Evolutionary conservation across 192 early-diverging fungal genomes (phyloP), one percentile per base, ranked within the genome.

Genomic region (Bifiguratus adelaidae): DNA sequence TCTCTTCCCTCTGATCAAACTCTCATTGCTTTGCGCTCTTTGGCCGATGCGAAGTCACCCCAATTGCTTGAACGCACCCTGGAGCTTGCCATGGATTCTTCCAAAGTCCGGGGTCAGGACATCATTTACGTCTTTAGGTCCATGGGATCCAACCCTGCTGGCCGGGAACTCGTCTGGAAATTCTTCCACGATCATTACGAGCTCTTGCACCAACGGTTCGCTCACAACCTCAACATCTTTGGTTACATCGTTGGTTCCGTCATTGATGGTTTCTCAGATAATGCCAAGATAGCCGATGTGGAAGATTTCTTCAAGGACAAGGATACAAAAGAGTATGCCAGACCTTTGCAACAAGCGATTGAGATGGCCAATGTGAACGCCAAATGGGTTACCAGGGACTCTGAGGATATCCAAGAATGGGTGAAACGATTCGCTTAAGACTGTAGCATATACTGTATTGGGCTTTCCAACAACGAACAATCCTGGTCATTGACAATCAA

Each of bases 91-190:
- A 53, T 86, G 15, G 69, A 76, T 16, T 77, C 52, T 16, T 54
- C 85, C 15, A 58, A 76, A 38, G 81, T 90, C 41, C 76, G 78
- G 52, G 65, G 71, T 35, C 85, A 88, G 56, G 87, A 90, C 56
- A 67, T 83, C n/a, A 46, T 56, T 21, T 75, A 77, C 47, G 45
- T 70, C 9, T 67, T 71, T 36, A 28, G 41, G 30, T 52, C 59
- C 1, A 63, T 86, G 59, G 62, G 63, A 12, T 47, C 67, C 21
- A 76, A 80, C 55, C 62, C 63, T 2, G 53, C 56, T 28, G 58
- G 68, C 32, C 80, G 83, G 29, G 62, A 76, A 43, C 52, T 45
- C 2, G 38, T 85, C 52, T 89, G 84, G 84, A 56, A 76, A 40
- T 85, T 71, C 60, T 73, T 85, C 57, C 70, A 71, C 48, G 32